Percentiles rank a stretch among this genome's conserved stretches.
Conservation (phyloP, 495 filamentous ascomycete genomes). For the Astrothelium macrocarpum region DNA sequence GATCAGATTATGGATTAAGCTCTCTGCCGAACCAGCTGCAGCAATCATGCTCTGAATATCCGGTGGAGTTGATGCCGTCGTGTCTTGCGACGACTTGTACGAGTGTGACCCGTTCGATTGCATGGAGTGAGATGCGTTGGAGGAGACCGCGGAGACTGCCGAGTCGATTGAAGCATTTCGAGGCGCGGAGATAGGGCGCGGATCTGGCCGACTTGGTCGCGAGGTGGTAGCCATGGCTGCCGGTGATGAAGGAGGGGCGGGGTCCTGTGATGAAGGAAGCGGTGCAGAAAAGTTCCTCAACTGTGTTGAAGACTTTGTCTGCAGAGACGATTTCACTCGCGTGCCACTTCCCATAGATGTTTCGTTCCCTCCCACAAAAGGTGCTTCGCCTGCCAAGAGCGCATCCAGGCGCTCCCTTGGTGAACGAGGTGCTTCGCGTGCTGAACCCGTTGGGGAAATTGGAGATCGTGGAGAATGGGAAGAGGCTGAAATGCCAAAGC, state of each 20-base stretch:
- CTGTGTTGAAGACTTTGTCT: background rate
- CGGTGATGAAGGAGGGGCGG: background rate
- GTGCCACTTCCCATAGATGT: background rate
- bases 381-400: background rate
- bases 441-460: background rate
- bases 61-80: slow-evolving; percentile 20
- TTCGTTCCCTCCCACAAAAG: background rate
- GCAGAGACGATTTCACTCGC: background rate
- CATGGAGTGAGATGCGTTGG: slow-evolving; percentile 50
- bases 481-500: background rate
- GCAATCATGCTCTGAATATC: slow-evolving; percentile 35
- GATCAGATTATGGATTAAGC: slow-evolving; percentile 75
- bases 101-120: slow-evolving; percentile 43
- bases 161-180: slow-evolving; percentile 94
- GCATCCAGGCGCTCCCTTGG: slow-evolving; percentile 4
- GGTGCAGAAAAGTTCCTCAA: slow-evolving; percentile 1
- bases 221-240: background rate
- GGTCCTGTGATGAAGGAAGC: background rate
- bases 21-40: slow-evolving; percentile 81
- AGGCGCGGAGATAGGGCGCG: slow-evolving; percentile 26
- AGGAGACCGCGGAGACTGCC: slow-evolving; percentile 76
- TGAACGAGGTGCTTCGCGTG: slow-evolving; percentile 2
- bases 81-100: slow-evolving; percentile 46
- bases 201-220: background rate
- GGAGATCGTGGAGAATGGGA: background rate